Percentiles rank a stretch among this genome's conserved stretches.
phyloP scores from a whole-genome alignment of 1,139 yeast species.

The Blastobotrys buckinghamii region DNA sequence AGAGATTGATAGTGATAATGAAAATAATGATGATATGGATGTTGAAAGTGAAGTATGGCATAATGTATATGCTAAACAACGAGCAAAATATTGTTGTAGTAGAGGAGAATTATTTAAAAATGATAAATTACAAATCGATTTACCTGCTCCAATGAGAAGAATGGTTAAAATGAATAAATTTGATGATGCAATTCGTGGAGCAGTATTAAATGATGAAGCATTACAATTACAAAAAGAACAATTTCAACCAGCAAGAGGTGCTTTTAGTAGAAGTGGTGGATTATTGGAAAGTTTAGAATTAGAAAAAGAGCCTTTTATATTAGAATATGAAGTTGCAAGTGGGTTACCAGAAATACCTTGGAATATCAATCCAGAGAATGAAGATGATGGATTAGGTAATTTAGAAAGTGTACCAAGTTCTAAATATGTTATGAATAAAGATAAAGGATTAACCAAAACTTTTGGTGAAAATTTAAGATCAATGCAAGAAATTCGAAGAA shows the following conservation, averaged over 20 bases:
- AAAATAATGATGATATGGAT: slow-evolving; percentile 53
- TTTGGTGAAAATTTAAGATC: slow-evolving; percentile 62
- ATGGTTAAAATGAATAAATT: slow-evolving; percentile 30
- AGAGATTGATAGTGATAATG: slow-evolving; percentile 33
- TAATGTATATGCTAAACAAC: slow-evolving; percentile 65
- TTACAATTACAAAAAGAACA: slow-evolving; percentile 6
- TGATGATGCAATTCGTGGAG: slow-evolving; percentile 24
- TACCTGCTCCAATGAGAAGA: slow-evolving; percentile 50
- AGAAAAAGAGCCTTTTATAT: slow-evolving; percentile 60
- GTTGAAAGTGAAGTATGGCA: slow-evolving; percentile 78
- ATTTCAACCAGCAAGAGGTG: slow-evolving; percentile 11
- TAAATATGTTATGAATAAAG: slow-evolving; percentile 32
- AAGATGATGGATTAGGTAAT: slow-evolving; percentile 36
- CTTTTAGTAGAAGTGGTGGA: slow-evolving; percentile 18
- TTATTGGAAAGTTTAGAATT: slow-evolving; percentile 42
- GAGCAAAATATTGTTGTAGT: slow-evolving; percentile 68
- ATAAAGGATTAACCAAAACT: slow-evolving; percentile 55
- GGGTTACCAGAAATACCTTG: slow-evolving; percentile 65
- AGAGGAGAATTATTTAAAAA: slow-evolving; percentile 63
- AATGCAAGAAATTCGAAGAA: slow-evolving; percentile 81
- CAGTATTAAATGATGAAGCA: slow-evolving; percentile 26
- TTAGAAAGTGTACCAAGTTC: slow-evolving; percentile 37
- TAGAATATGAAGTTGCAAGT: slow-evolving; percentile 81
- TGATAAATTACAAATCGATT: slow-evolving; percentile 52
- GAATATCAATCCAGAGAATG: slow-evolving; percentile 37